Percentiles rank a stretch among this genome's conserved stretches.
phyloP scores from a whole-genome alignment of 352 stramenopile species.

The Phytophthora uliginosa region DNA sequence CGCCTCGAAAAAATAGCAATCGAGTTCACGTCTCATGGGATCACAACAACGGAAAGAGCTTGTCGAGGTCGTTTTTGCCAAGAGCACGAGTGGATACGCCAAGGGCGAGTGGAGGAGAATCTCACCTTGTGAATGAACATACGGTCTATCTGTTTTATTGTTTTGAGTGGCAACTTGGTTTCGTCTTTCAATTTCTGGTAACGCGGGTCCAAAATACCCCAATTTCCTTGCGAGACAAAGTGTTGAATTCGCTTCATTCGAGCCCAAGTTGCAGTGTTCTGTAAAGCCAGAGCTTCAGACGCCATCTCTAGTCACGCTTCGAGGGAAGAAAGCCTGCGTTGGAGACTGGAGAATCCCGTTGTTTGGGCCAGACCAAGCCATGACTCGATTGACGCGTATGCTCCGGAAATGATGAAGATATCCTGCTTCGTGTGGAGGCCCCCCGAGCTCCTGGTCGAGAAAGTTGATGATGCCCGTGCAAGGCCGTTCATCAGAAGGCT shows the following conservation, averaged over 20 bases:
- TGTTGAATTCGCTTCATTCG: no score
- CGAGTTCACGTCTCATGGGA: background rate
- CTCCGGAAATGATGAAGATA: background rate
- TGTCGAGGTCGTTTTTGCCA: no score
- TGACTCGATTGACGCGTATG: background rate
- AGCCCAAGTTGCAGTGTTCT: no score
- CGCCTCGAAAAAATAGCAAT: background rate
- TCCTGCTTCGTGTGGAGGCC: background rate
- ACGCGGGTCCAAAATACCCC: no score
- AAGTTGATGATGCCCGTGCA: slow-evolving; percentile 7
- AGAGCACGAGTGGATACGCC: no score
- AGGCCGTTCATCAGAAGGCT: slow-evolving; percentile 2
- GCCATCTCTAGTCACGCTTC: background rate
- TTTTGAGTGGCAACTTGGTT: no score
- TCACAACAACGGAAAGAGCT: background rate
- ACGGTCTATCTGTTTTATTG: no score
- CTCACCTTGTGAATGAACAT: no score
- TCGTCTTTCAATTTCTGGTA: no score
- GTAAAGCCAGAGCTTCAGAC: background rate
- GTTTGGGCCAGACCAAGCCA: slow-evolving; percentile 3
- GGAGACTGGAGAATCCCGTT: background rate
- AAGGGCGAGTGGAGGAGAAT: no score
- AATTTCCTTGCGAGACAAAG: background rate
- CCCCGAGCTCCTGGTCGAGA: slow-evolving; percentile 2
- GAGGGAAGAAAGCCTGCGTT: background rate